A percentile compares a stretch with the other conserved stretches of the same genome.
These are phyloP conservation scores for Polytrichum commune DNA, from an alignment of 225 moss, liverwort and hornwort species.

Conservation along the genomic window DNA sequence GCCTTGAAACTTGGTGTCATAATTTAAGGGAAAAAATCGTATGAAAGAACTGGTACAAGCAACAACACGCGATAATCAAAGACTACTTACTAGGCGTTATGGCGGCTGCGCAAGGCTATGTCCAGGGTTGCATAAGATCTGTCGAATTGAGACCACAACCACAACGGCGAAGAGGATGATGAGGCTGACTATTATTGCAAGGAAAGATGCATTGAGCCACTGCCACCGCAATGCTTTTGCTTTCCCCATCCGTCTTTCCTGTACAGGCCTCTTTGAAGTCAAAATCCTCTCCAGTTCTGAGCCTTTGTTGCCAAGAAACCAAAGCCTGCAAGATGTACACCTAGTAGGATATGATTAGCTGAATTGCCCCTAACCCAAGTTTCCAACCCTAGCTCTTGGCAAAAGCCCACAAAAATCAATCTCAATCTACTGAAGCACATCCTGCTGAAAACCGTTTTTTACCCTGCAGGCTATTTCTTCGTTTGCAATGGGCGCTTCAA, in stretches of 20 bases:
- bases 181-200: constrained; percentile 8
- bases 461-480: constrained; percentile 20
- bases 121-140: constrained; percentile 36
- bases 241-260: not conserved
- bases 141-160: constrained; percentile 28
- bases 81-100: too few relatives aligned
- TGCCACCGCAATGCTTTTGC: not conserved
- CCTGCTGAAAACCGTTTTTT: not conserved
- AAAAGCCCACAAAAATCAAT: not conserved
- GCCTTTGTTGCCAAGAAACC: too few relatives aligned
- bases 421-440: not conserved
- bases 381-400: too few relatives aligned
- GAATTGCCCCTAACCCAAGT: too few relatives aligned
- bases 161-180: constrained; percentile 16
- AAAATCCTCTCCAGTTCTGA: too few relatives aligned
- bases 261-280: not conserved
- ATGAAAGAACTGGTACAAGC: too few relatives aligned
- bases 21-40: too few relatives aligned
- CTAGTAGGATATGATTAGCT: too few relatives aligned
- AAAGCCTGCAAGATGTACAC: too few relatives aligned
- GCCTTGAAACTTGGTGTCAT: too few relatives aligned
- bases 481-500: constrained; percentile 22
- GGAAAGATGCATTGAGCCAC: constrained; percentile 21
- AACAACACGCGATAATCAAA: too few relatives aligned
- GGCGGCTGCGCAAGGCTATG: not conserved